These are phyloP conservation scores for Sequoiadendron giganteum DNA, from an alignment of 75 land plant species.

Conservation along the genomic window DNA sequence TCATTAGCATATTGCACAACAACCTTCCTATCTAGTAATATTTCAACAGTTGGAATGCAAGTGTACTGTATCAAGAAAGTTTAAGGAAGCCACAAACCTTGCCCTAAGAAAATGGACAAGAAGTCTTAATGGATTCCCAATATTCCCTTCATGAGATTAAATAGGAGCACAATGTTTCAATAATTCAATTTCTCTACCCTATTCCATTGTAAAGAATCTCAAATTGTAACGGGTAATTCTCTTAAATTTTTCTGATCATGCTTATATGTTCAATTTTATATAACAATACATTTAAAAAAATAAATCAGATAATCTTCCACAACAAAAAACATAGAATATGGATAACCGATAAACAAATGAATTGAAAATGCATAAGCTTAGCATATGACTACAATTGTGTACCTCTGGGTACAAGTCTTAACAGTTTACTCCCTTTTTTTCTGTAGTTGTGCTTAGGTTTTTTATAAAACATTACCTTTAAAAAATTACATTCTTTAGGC, in stretches of 20 bases:
- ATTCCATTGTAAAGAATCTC: background rate
- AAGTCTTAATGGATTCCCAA: background rate
- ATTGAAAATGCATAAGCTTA: background rate
- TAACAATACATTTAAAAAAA: background rate
- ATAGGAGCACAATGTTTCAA: background rate
- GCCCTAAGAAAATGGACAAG: background rate
- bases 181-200: too few species aligned
- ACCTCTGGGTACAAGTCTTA: slow-evolving; percentile 33
- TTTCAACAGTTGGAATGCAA: background rate
- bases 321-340: background rate
- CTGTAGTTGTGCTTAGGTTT: background rate
- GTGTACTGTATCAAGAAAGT: background rate
- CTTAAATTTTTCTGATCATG: background rate
- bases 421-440: background rate
- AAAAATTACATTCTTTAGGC: background rate
- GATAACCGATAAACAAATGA: background rate
- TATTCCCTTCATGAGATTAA: background rate
- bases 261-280: background rate
- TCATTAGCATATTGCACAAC: background rate
- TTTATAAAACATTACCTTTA: background rate
- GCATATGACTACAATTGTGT: slow-evolving; percentile 11
- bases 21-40: background rate
- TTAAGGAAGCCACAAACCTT: background rate
- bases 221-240: background rate
- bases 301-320: background rate